Conservation (phyloP, 306 rosid genomes). For the Cucurbita ficifolia region DNA sequence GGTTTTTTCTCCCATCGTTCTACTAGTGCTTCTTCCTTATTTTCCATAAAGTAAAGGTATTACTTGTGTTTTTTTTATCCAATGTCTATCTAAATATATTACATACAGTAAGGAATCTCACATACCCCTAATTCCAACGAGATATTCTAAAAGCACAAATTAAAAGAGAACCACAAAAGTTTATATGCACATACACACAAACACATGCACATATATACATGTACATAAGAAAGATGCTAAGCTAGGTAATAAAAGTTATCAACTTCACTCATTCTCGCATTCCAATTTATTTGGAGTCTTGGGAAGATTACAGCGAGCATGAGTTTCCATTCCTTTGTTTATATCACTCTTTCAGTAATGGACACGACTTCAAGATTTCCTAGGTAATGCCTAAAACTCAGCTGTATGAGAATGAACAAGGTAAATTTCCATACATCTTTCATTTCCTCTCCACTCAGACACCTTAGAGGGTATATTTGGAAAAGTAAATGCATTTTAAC, state of each 20-base stretch:
- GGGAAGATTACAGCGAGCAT: neutral
- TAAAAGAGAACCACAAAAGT: neutral
- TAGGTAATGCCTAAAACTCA: neutral
- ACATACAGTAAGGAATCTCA: neutral
- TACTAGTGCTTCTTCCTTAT: neutral
- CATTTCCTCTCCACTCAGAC: neutral
- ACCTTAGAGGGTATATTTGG: neutral
- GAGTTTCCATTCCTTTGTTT: neutral
- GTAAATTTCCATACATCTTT: neutral
- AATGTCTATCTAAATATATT: neutral
- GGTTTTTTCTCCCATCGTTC: neutral
- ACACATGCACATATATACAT: neutral
- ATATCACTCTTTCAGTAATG: neutral
- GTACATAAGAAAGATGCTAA: neutral
- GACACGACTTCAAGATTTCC: neutral
- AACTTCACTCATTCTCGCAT: neutral
- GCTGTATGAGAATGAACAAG: neutral
- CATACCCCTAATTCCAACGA: neutral
- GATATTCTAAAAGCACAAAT: neutral
- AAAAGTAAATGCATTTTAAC: neutral
- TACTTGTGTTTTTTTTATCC: neutral
- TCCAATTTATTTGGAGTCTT: neutral
- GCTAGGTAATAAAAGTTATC: neutral
- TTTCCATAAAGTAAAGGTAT: neutral
- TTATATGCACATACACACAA: neutral